These are phyloP conservation scores for Quercus tomentella DNA, from an alignment of 331 rosid species.

Conservation along the genomic window DNA sequence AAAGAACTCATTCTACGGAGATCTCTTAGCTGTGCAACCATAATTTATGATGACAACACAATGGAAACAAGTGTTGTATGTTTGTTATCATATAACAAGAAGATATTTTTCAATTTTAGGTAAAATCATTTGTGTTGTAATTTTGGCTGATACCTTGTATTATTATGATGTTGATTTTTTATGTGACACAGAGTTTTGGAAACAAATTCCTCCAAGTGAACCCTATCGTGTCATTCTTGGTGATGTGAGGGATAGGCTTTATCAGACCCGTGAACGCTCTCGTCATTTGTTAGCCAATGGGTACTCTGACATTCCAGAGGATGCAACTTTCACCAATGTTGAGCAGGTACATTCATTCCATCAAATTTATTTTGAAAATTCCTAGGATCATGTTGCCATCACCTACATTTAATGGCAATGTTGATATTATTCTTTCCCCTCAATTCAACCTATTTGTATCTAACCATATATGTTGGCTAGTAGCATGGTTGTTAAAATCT, in stretches of 20 bases:
- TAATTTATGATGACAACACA: neutral
- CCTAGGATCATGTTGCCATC: neutral
- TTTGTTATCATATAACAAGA: neutral
- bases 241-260: conserved; percentile 90
- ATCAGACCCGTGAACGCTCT: conserved; percentile 91
- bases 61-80: conserved; percentile 10
- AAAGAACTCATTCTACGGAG: neutral
- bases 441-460: neutral
- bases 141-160: neutral
- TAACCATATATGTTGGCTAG: neutral
- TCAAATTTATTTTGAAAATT: neutral
- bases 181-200: conserved; percentile 78
- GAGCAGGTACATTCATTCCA: conserved; percentile 56
- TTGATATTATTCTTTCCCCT: conserved; percentile 9
- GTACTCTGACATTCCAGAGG: conserved; percentile 89
- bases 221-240: conserved; percentile 97
- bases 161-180: conserved; percentile 3
- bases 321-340: conserved; percentile 70
- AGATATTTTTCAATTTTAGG: neutral
- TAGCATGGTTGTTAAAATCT: neutral
- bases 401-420: neutral
- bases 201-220: conserved; percentile 76
- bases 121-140: neutral
- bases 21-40: neutral
- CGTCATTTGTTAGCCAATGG: conserved; percentile 85